Evolutionary conservation across 2,329 filamentous ascomycete genomes (phyloP).

Genomic region (Cytospora leucostoma): DNA sequence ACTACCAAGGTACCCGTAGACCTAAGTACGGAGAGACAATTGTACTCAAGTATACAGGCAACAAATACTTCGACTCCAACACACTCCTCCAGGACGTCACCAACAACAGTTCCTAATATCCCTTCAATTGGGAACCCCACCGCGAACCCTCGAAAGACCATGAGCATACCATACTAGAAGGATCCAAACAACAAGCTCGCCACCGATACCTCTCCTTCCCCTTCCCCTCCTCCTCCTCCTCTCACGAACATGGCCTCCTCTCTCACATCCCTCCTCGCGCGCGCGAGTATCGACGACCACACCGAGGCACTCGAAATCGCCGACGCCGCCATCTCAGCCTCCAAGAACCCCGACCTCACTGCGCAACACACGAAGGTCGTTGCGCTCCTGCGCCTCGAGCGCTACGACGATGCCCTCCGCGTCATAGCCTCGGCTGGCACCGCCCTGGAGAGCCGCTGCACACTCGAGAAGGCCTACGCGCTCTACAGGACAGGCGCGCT

Average conservation of each 20-base stretch:
- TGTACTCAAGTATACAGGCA: too few species aligned
- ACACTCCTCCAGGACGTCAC: background rate
- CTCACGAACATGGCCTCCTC: conserved; percentile 36
- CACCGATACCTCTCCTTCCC: conserved; percentile 4
- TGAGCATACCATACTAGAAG: conserved; percentile 10
- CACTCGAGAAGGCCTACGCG: conserved; percentile 76
- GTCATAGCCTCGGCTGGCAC: conserved; percentile 65
- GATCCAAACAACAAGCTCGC: background rate
- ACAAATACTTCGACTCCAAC: background rate
- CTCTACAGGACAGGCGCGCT: conserved; percentile 77
- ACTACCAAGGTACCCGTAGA: too few species aligned
- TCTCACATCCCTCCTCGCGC: conserved; percentile 56
- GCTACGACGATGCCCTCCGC: conserved; percentile 74
- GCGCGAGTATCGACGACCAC: conserved; percentile 66
- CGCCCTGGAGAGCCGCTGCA: conserved; percentile 60
- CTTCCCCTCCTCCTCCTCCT: background rate
- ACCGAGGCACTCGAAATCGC: conserved; percentile 69
- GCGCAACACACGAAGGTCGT: conserved; percentile 72
- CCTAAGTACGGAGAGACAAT: too few species aligned
- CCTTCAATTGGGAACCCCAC: background rate
- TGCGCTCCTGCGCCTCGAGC: conserved; percentile 78
- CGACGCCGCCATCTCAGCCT: conserved; percentile 61
- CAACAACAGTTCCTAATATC: background rate
- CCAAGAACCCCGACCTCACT: conserved; percentile 48
- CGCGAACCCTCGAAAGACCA: background rate